Base-by-base conservation (phyloP, 306 rosid genomes). In the Carpinus fangiana region DNA sequence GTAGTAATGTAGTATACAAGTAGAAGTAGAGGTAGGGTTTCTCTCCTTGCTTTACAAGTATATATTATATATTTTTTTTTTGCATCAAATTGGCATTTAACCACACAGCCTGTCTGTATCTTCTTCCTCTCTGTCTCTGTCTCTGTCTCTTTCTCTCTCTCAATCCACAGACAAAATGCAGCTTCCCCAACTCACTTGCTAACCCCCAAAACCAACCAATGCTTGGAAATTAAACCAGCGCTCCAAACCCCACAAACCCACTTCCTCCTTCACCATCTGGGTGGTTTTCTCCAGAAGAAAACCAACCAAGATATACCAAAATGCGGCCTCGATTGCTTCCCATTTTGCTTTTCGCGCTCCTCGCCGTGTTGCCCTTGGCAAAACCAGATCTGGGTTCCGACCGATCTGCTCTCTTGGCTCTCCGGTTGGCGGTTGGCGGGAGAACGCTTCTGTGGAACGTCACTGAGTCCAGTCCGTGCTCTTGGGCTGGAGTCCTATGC, bases 361-460 rank as follows among this genome's bases (percentile, higher is more conserved):
- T 82, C 41, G 10, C 28, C 13, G 0, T 79, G 53, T 41, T 81
- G 52, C 76, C 79, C 16, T 20, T 34, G 0, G 75, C 20, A 16
- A 80, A 45, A 75, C 64, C 93, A 43, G 89, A 89, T 75, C 76
- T 85, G 14, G 47, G 60, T 11, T 74, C 89, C 7, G 89, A 87
- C 64, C 84, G 89, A 74, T 79, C 89, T 17, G 90, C 91, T 4
- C 85, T 89, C 13, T 57, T 89, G 20, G 41, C 78, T 46, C 84
- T 89, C 45, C 89, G 89, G 68, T 50, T 88, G 28, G 81, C 93
- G 38, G 78, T 85, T 0, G 82, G 83, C 2, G 90, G 90, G 50
- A 80, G 93, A 21, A 83, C 88, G 4, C 82, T 75, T 4, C 66
- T 89, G 23, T 89, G 94, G 94, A 90, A 90, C 69, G 72, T 83